These are phyloP conservation scores for Trametopsis cervina DNA, from an alignment of 768 basidiomycete genomes.

Conservation along the genomic window DNA sequence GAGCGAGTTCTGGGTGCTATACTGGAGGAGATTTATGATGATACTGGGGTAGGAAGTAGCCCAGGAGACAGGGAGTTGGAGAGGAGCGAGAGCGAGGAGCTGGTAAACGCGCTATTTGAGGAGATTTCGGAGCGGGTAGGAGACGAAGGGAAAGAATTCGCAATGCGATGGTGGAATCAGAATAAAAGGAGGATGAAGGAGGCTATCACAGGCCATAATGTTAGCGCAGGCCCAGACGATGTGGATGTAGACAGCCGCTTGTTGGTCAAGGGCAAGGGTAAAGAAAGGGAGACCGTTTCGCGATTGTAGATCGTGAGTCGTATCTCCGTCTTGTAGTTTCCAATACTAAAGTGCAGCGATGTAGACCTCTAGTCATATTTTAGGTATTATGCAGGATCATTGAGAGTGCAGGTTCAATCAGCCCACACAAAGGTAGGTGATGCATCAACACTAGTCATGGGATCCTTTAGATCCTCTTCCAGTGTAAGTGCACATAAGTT, in stretches of 20 bases:
- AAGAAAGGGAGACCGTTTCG: conserved; percentile 1
- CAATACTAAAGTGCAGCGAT: no score
- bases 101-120: conserved; percentile 51
- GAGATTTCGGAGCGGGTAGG: conserved; percentile 65
- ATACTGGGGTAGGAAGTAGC: conserved; percentile 9
- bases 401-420: no score
- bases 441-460: no score
- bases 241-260: no score
- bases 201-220: neutral
- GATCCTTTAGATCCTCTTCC: no score
- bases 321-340: no score
- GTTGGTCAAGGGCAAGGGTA: neutral
- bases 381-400: no score
- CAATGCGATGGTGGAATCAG: conserved; percentile 69
- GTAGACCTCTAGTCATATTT: no score
- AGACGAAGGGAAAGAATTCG: conserved; percentile 62
- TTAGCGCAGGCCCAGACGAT: no score
- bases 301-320: conserved; percentile 8
- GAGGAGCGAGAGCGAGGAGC: conserved; percentile 28
- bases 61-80: neutral
- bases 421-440: no score
- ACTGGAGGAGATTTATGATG: conserved; percentile 25
- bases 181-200: conserved; percentile 17
- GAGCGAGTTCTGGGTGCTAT: conserved; percentile 47
- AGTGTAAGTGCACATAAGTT: no score